phyloP scores from a whole-genome alignment of 78 protist species.

The Isochrysis galbana region DNA sequence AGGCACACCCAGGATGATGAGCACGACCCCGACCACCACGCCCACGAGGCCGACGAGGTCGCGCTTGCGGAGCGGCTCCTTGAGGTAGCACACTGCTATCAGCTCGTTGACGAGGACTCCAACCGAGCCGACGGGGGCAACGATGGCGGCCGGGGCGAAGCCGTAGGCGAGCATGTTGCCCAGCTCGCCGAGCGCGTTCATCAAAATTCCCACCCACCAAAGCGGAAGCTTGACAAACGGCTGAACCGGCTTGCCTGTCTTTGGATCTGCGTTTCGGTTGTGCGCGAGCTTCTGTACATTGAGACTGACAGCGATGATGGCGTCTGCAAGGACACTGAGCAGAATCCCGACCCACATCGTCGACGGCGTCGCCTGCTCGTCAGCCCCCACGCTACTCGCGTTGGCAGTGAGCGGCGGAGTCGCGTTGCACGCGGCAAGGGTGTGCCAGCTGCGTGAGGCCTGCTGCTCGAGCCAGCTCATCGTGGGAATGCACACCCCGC shows the following conservation, averaged over 20 bases:
- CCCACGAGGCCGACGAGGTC: neutral
- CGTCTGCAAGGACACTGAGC: neutral
- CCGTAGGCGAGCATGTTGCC: conserved; percentile 16
- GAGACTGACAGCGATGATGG: neutral
- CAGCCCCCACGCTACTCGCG: too few species aligned
- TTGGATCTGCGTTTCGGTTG: neutral
- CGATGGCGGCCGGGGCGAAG: conserved; percentile 38
- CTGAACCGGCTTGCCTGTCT: neutral
- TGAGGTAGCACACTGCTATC: neutral
- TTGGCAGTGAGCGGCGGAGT: too few species aligned
- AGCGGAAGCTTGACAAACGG: neutral
- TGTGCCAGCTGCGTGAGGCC: too few species aligned
- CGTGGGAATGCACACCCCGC: too few species aligned
- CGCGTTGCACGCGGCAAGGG: too few species aligned
- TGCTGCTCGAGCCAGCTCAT: too few species aligned
- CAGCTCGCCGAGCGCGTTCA: neutral
- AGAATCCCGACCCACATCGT: neutral
- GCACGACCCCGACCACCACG: neutral
- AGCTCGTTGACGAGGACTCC: neutral
- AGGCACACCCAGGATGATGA: neutral
- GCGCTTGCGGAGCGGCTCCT: neutral
- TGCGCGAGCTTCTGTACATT: neutral
- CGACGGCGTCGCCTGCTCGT: too few species aligned
- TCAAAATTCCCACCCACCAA: conserved; percentile 8
- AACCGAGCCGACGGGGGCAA: conserved; percentile 24